Conservation (phyloP, 805 yeast species). For the Yamadazyma phyllophila region DNA sequence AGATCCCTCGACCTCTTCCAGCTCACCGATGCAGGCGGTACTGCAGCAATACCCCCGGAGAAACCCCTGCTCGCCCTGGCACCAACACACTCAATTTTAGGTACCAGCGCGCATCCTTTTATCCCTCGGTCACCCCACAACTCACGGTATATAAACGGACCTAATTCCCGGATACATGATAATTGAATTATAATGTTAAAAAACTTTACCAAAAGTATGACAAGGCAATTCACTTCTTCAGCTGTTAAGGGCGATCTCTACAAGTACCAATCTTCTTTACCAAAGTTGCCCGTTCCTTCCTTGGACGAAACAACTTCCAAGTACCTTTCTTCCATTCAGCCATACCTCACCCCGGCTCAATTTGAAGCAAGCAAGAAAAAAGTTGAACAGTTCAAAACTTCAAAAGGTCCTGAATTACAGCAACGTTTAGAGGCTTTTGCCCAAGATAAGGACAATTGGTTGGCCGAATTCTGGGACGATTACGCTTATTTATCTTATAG, state of each 20-base stretch:
- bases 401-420: constrained; percentile 68
- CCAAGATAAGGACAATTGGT: constrained; percentile 75
- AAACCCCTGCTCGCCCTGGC: background rate
- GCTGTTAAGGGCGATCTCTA: constrained; percentile 61
- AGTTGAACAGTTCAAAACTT: constrained; percentile 62
- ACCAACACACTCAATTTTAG: background rate
- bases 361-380: constrained; percentile 49
- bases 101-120: constrained; percentile 5
- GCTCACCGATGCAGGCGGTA: background rate
- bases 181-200: constrained; percentile 6
- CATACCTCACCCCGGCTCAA: constrained; percentile 55
- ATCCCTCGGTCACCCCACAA: constrained; percentile 13
- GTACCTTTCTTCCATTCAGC: constrained; percentile 71
- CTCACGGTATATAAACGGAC: constrained; percentile 1
- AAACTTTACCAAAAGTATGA: constrained; percentile 10
- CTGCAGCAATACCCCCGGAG: background rate
- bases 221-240: constrained; percentile 23
- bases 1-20: no score
- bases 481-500: constrained; percentile 87
- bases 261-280: constrained; percentile 70
- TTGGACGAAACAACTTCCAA: constrained; percentile 65
- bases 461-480: constrained; percentile 89
- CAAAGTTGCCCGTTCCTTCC: constrained; percentile 84
- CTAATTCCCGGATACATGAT: background rate
- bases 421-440: constrained; percentile 59